A percentile compares a stretch with the other conserved stretches of the same genome.
phyloP scores from a whole-genome alignment of 441 rosid species.

The Lepidium campestre region DNA sequence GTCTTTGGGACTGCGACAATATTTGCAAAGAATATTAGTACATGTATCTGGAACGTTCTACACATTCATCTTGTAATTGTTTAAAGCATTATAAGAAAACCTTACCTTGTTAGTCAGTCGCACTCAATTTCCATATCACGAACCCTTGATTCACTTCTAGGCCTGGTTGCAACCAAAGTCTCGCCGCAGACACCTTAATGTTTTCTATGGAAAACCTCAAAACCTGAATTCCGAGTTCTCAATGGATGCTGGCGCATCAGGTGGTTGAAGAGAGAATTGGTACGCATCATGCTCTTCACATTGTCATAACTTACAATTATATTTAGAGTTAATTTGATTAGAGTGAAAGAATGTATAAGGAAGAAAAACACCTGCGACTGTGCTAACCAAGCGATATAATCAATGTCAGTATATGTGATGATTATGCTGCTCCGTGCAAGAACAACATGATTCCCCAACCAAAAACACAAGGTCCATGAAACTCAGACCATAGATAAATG shows the following conservation, averaged over 20 bases:
- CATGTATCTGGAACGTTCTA: too few species aligned
- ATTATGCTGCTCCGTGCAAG: constrained; percentile 84
- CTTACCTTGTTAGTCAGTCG: constrained; percentile 75
- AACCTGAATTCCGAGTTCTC: too few species aligned
- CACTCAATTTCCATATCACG: constrained; percentile 75
- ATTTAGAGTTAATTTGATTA: not conserved
- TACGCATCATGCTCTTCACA: constrained; percentile 81
- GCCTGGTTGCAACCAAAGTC: constrained; percentile 92
- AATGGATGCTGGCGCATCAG: constrained; percentile 81
- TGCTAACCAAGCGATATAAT: constrained; percentile 77
- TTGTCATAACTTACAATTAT: constrained; percentile 33
- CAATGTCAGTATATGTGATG: constrained; percentile 56
- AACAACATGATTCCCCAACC: constrained; percentile 52
- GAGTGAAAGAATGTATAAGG: not conserved
- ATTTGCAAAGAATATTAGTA: constrained; percentile 17
- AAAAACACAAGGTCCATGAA: constrained; percentile 8
- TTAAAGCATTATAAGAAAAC: constrained; percentile 15
- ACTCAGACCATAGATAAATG: not conserved
- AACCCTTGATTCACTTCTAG: constrained; percentile 58
- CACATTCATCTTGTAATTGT: not conserved
- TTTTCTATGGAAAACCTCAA: constrained; percentile 79
- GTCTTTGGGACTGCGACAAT: constrained; percentile 67
- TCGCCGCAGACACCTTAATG: constrained; percentile 71
- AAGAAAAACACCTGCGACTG: constrained; percentile 84
- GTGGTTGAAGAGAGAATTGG: constrained; percentile 93